Evolutionary conservation across 1,139 yeast genomes (phyloP), one percentile per base, ranked within the genome.

Genomic region (Yamadazyma kanchanaburiensis): DNA sequence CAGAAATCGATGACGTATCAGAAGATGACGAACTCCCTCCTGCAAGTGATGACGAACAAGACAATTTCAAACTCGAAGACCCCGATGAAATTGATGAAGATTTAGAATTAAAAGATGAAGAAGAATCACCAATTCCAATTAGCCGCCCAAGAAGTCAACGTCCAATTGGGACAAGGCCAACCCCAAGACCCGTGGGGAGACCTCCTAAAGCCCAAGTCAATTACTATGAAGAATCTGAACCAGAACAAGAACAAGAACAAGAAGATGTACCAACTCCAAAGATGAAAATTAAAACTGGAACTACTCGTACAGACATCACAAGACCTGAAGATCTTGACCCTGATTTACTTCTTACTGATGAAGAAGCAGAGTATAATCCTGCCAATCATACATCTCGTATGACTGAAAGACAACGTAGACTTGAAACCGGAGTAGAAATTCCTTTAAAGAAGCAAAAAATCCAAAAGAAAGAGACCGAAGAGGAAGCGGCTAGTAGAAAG

Each of bases 401-500:
- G 77, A 77, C 84, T 0, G 83, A 77, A 39, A 57, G 84, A 46
- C 85, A 78, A 48, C 50, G 81, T 26, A 64, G 67, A 38, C 60
- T 56, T 20, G 46, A 63, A 8, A 26, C 68, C 13, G 58, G 58
- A 11, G 49, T 43, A 13, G 48, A 57, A 37, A 35, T 53, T 4
- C 62, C 55, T 27, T 42, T 58, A 22, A 33, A 36, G 32, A 29
- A 39, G 23, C 17, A 19, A 14, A 30, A 30, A 25, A 21, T 12
- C 48, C 15, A 12, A 7, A 26, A 30, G 17, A 48, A 40, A 45
- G 67, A 50, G 51, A 81, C 95, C 0, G 96, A 81, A 35, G 96
- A 91, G 51, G 95, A 89, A 55, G 71, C 79, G 23, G 86, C 86
- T 22, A 58, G 87, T 36, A 71, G 88, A 24, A 79, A 88, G 40